phyloP scores from a whole-genome alignment of 2,329 filamentous ascomycete species.

The Zarea fungicola region DNA sequence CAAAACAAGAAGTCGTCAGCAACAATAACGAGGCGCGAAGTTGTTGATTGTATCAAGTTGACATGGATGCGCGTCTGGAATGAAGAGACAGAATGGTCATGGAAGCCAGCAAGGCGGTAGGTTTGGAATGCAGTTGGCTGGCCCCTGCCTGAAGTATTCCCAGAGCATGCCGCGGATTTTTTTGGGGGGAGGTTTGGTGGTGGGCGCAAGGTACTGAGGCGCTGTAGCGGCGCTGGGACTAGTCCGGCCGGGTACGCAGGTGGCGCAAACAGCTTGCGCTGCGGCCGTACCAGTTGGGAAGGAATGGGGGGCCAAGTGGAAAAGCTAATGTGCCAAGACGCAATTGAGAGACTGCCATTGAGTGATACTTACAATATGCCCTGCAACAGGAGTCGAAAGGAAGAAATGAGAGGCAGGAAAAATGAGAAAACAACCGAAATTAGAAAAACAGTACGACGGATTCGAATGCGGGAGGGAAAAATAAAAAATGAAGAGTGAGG shows the following conservation, averaged over 20 bases:
- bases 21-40: neutral
- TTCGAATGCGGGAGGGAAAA: constrained; percentile 8
- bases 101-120: neutral
- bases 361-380: neutral
- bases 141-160: too few species aligned
- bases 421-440: neutral
- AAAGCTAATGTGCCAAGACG: neutral
- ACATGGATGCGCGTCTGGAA: constrained; percentile 13
- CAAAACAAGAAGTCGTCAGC: neutral
- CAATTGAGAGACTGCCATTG: neutral
- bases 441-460: neutral
- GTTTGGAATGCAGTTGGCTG: constrained; percentile 5
- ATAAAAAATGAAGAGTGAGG: neutral
- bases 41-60: constrained; percentile 6
- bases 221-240: neutral
- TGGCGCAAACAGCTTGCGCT: constrained; percentile 9
- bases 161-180: neutral
- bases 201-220: neutral
- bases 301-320: neutral
- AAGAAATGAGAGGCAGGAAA: neutral
- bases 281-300: constrained; percentile 4
- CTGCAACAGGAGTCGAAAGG: neutral
- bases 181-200: constrained; percentile 1
- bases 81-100: constrained; percentile 6
- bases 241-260: too few species aligned